These are phyloP conservation scores for Leccinum disarticulatum DNA, from an alignment of 768 basidiomycete genomes.

Conservation along the genomic window DNA sequence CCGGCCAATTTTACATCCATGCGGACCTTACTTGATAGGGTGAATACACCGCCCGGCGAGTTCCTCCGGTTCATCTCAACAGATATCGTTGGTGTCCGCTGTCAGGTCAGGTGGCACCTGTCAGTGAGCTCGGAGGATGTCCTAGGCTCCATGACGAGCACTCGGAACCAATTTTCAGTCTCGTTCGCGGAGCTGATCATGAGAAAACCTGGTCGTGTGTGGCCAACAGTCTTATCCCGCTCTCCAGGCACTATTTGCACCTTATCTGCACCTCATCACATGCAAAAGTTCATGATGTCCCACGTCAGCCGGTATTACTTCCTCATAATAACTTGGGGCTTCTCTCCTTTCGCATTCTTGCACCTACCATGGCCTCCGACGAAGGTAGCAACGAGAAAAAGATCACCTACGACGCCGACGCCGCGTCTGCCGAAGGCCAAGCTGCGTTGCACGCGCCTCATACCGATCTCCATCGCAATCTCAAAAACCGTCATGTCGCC, in stretches of 20 bases:
- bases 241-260: neutral
- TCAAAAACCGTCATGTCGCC: conserved; percentile 36
- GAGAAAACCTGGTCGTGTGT: neutral
- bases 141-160: neutral
- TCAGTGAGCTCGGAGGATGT: neutral
- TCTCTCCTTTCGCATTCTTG: neutral
- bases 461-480: conserved; percentile 24
- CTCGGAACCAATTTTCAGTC: neutral
- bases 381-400: conserved; percentile 5
- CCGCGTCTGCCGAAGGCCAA: conserved; percentile 14
- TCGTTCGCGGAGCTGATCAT: neutral
- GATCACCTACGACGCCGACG: neutral
- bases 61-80: neutral
- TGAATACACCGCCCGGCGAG: neutral
- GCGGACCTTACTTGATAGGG: too few relatives aligned
- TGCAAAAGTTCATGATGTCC: neutral
- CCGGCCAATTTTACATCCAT: too few relatives aligned
- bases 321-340: neutral
- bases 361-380: conserved; percentile 12
- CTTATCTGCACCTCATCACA: neutral
- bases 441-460: neutral
- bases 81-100: neutral
- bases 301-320: neutral
- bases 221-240: neutral
- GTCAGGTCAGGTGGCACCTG: neutral